Evolutionary conservation across 2,329 filamentous ascomycete species (phyloP), one percentile per base, ranked within the genome.

Genomic region (Acrocalymma vagum): DNA sequence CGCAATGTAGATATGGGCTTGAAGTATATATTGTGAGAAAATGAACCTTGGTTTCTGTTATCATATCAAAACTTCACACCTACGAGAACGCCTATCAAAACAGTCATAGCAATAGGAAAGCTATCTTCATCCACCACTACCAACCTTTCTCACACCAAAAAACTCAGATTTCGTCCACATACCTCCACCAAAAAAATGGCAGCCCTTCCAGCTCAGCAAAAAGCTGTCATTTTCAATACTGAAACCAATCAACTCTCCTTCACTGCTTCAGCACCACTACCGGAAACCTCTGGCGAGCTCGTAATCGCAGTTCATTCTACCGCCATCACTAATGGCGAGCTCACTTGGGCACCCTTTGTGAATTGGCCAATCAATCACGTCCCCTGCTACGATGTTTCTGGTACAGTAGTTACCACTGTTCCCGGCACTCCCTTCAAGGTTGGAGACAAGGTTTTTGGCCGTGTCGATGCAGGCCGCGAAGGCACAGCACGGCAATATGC

Each of bases 341-440:
- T 78, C 5, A 59, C 64, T 45, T 78, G 74, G 75, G 50, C 29
- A 1, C 49, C 49, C 26, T 58, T 49, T 32, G 23, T 40, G 9
- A 38, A 45, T 36, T 58, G 53, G 53, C 43, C 49, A 11, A 58
- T 64, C 3, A 52, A 55, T 14, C 55, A 64, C 32, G 60, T 73
- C 27, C 74, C 73, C 6, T 70, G 71, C 51, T 69, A 69, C 39
- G 75, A 78, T 53, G 55, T 77, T 36, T 66, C 67, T 3, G 75
- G 72, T n/a, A 71, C 62, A 0, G 60, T 77, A n/a, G 43, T 76
- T 6, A 55, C 55, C 4, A 53, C 66, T 0, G 69, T 73, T 3
- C 22, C 42, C 5, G 36, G 35, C 33, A 73, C 72, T 1, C 62
- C 65, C 2, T 77, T 77, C 55, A 45, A 60, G 15, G 46, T 57